Evolutionary conservation across 2,329 filamentous ascomycete genomes (phyloP).

Genomic region (Aspergillus luchuensis): DNA sequence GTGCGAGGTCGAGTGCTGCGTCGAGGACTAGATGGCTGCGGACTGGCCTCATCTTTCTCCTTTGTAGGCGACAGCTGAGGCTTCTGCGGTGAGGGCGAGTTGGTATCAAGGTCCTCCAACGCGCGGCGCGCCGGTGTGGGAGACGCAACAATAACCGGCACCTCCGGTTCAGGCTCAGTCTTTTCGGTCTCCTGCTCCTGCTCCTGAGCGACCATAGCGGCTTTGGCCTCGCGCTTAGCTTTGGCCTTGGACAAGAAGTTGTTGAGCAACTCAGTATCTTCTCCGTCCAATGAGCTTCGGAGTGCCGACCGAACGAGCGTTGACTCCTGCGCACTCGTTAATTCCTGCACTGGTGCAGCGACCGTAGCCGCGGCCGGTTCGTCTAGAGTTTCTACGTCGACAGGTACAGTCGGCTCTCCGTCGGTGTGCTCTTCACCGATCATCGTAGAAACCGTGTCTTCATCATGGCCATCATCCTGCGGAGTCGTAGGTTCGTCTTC

Average conservation of each 20-base stretch:
- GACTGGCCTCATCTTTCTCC: slow-evolving; percentile 18
- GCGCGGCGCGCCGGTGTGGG: slow-evolving; percentile 36
- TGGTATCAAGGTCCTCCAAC: slow-evolving; percentile 41
- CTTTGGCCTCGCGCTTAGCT: slow-evolving; percentile 44
- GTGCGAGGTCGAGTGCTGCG: slow-evolving; percentile 39
- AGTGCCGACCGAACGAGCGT: slow-evolving; percentile 41
- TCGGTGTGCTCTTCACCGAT: slow-evolving; percentile 15
- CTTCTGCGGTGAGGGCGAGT: slow-evolving; percentile 43
- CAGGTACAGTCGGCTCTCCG: slow-evolving; percentile 2
- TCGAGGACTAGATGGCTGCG: slow-evolving; percentile 34
- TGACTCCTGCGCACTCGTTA: slow-evolving; percentile 35
- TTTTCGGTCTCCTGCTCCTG: slow-evolving; percentile 20
- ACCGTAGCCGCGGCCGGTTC: slow-evolving; percentile 6
- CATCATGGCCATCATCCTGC: slow-evolving; percentile 7
- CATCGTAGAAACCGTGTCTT: slow-evolving; percentile 13
- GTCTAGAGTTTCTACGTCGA: not conserved
- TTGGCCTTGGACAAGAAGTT: slow-evolving; percentile 45
- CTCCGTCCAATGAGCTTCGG: slow-evolving; percentile 40
- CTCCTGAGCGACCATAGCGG: slow-evolving; percentile 12
- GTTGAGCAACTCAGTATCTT: slow-evolving; percentile 44
- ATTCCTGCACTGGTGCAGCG: slow-evolving; percentile 23
- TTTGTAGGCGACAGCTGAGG: slow-evolving; percentile 33
- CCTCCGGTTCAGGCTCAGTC: slow-evolving; percentile 16
- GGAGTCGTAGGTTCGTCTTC: slow-evolving; percentile 3
- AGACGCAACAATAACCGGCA: slow-evolving; percentile 19